These are phyloP conservation scores for Rhododendron mucronatum DNA, from an alignment of 148 eudicot species.

Conservation along the genomic window DNA sequence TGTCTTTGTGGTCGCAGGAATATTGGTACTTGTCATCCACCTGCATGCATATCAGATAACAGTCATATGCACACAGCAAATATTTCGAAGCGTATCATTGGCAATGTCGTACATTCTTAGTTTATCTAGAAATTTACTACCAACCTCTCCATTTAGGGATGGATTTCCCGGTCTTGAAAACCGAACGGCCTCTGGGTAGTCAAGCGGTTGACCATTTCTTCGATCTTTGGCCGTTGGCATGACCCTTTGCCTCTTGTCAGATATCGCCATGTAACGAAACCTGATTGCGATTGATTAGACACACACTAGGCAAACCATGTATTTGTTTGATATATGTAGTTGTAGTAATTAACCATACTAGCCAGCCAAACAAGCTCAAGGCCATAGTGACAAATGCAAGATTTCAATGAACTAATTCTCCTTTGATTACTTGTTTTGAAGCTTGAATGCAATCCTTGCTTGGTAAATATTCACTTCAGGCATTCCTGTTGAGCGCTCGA, in stretches of 20 bases:
- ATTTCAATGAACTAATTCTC: neutral
- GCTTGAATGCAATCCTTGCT: slow-evolving; percentile 52
- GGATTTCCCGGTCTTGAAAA: slow-evolving; percentile 32
- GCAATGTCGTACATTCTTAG: neutral
- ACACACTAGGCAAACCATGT: neutral
- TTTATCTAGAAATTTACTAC: neutral
- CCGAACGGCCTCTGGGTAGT: slow-evolving; percentile 51
- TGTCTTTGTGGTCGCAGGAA: slow-evolving; percentile 59
- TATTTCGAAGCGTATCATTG: neutral
- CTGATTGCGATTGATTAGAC: slow-evolving; percentile 19
- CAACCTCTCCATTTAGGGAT: slow-evolving; percentile 42
- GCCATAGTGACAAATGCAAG: neutral
- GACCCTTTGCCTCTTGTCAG: slow-evolving; percentile 52
- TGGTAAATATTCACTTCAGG: slow-evolving; percentile 33
- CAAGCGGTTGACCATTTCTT: slow-evolving; percentile 32
- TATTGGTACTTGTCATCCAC: slow-evolving; percentile 90
- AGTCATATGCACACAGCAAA: neutral
- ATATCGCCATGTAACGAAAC: slow-evolving; percentile 74
- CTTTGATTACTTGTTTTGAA: slow-evolving; percentile 22
- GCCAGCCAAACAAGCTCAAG: neutral
- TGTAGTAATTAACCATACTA: neutral
- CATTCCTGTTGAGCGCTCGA: slow-evolving; percentile 42
- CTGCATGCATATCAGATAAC: slow-evolving; percentile 21
- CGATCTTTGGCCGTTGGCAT: slow-evolving; percentile 67
- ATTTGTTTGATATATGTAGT: neutral